Percentiles rank a stretch among this genome's conserved stretches.
Conservation (phyloP, 352 stramenopile species). For the Hyaloperonospora brassicae region DNA sequence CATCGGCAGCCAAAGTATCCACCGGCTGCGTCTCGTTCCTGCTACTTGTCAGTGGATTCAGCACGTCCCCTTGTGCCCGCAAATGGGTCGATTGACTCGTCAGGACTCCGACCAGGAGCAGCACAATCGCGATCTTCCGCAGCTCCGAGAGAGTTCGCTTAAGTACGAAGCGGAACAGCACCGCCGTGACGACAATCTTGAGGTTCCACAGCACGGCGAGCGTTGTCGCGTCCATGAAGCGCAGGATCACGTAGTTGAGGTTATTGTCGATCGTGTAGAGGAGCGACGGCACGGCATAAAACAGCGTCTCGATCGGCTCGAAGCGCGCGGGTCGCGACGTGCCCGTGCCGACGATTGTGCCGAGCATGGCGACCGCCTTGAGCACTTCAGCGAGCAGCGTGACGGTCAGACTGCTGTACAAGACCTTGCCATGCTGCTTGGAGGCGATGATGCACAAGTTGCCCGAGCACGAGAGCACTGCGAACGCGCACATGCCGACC, state of each 20-base stretch:
- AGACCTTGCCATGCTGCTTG: slow-evolving; percentile 56
- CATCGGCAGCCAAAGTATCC: too few species aligned
- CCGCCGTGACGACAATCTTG: slow-evolving; percentile 79
- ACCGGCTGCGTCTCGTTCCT: too few species aligned
- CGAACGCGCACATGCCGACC: not conserved
- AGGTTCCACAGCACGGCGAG: slow-evolving; percentile 84
- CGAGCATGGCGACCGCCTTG: slow-evolving; percentile 47
- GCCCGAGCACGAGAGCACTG: slow-evolving; percentile 59
- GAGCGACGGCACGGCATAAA: slow-evolving; percentile 66
- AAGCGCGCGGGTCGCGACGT: slow-evolving; percentile 1
- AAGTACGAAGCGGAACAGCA: slow-evolving; percentile 75
- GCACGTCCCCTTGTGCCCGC: slow-evolving; percentile 4
- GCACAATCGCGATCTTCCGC: not conserved
- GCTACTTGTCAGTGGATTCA: slow-evolving; percentile 1
- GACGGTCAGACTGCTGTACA: slow-evolving; percentile 79
- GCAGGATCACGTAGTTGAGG: slow-evolving; percentile 77
- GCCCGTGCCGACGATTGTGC: slow-evolving; percentile 31
- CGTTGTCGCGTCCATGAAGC: slow-evolving; percentile 75
- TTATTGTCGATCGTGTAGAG: slow-evolving; percentile 84
- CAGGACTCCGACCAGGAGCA: slow-evolving; percentile 24
- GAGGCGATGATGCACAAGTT: slow-evolving; percentile 84
- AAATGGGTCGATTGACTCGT: slow-evolving; percentile 65
- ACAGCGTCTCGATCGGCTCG: not conserved
- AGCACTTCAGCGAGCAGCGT: slow-evolving; percentile 79
- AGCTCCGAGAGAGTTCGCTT: slow-evolving; percentile 58